Conservation (phyloP, 768 basidiomycete genomes). For the Megacollybia marginata region DNA sequence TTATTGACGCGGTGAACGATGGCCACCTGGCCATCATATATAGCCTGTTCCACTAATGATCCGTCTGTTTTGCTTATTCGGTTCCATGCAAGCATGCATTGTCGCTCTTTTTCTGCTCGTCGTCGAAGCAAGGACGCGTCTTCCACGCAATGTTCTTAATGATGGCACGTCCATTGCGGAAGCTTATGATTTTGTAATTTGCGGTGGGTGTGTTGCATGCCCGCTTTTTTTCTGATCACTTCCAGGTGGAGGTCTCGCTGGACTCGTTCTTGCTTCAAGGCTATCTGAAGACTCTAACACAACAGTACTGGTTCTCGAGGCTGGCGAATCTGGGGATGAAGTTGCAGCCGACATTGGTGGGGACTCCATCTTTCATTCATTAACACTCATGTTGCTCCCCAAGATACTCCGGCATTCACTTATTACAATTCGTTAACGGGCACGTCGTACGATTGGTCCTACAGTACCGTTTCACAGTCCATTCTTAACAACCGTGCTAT, state of each 20-base stretch:
- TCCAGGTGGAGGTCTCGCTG: conserved; percentile 5
- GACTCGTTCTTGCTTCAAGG: conserved; percentile 9
- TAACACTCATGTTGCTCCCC: neutral
- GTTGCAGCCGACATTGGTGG: neutral
- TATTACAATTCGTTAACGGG: conserved; percentile 39
- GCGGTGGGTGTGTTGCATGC: neutral
- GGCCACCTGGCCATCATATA: no score
- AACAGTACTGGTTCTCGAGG: conserved; percentile 13
- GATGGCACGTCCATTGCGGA: neutral
- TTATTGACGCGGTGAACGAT: no score
- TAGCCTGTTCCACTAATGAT: no score
- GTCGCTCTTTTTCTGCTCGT: no score
- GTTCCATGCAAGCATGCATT: no score
- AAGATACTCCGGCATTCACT: conserved; percentile 39
- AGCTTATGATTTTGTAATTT: neutral
- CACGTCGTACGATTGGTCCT: conserved; percentile 43
- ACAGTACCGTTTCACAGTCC: conserved; percentile 33
- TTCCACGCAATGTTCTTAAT: neutral
- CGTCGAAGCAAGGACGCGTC: no score
- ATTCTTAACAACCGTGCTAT: conserved; percentile 31
- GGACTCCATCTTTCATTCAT: neutral
- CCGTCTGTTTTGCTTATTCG: no score
- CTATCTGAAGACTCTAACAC: conserved; percentile 8
- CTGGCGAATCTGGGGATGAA: conserved; percentile 14
- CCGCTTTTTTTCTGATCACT: neutral